Evolutionary conservation across 129 eudicot genomes (phyloP).

Genomic region (Logfia minima): DNA sequence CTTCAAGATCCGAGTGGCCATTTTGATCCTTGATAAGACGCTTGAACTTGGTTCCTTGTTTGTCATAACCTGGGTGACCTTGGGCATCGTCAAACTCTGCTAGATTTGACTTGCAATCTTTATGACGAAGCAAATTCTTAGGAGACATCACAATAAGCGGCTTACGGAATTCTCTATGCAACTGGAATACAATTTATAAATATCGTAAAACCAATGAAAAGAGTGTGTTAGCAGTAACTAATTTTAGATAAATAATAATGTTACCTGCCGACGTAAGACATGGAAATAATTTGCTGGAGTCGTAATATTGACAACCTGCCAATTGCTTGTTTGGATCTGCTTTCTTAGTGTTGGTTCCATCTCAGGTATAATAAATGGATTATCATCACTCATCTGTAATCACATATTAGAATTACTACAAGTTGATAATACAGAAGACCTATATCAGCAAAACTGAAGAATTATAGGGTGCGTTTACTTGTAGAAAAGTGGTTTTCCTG

Average conservation of each 20-base stretch:
- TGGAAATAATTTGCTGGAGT: constrained; percentile 99
- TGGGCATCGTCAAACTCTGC: constrained; percentile 93
- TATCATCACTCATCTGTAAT: constrained; percentile 90
- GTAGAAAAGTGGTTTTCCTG: too few species aligned
- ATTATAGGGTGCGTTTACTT: background rate
- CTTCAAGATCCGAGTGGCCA: constrained; percentile 78
- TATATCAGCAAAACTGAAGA: background rate
- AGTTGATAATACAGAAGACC: background rate
- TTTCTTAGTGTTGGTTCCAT: constrained; percentile 89
- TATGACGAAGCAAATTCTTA: constrained; percentile 92
- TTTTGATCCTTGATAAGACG: constrained; percentile 95
- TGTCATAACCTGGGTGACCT: constrained; percentile 93
- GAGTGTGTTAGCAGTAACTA: background rate
- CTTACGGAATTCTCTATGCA: constrained; percentile 94
- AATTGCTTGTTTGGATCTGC: constrained; percentile 93
- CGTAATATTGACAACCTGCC: constrained; percentile 97
- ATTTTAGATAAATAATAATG: constrained; percentile 2
- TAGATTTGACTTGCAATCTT: constrained; percentile 88
- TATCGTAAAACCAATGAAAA: background rate
- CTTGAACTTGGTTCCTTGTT: constrained; percentile 92
- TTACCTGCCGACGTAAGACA: constrained; percentile 90
- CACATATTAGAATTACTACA: background rate
- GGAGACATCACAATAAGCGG: constrained; percentile 97
- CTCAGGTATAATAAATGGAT: constrained; percentile 81
- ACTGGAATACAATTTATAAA: constrained; percentile 36